Base-by-base conservation (phyloP, 2,329 filamentous ascomycete genomes). In the Epichloe baconii region DNA sequence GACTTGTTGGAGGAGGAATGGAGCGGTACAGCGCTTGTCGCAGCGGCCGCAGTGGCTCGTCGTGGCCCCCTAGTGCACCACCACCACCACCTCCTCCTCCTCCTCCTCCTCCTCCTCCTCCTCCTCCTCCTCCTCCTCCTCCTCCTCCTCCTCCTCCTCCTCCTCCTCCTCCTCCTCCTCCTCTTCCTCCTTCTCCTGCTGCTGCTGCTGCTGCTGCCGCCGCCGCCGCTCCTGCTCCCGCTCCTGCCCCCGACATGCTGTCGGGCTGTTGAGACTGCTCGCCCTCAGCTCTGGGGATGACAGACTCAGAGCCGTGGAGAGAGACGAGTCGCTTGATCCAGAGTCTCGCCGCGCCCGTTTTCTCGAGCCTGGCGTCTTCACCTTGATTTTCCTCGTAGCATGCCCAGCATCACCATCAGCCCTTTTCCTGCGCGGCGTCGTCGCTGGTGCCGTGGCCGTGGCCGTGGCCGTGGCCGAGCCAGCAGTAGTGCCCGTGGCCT, bases 311-410 rank as follows among this genome's bases (percentile, higher is more conserved):
- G 61, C 62, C 17, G 68, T 67, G 17, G 68, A 71, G 26, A 71
- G 64, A n/a, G 69, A 71, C 19, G 69, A 71, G 57, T 70, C 67
- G 61, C 69, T 71, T 7, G 66, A 67, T 34, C 58, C 66, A 36
- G 69, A 71, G 51, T 64, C 64, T 37, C 66, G 61, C 42, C 69
- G 61, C 31, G 55, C 55, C 51, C 64, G 61, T 61, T 59, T 67
- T 23, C 65, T 62, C 50, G 65, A 65, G 35, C 52, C 47, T n/a
- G 68, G 67, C 31, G 68, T 71, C 53, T 64, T 59, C 19, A 63
- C 56, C 31, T 60, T 62, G 51, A 54, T 58, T 37, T 58, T 55
- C 46, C 42, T 36, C 37, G 34, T 44, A 8, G 47, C 15, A 15
- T 21, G 12, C 38, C 38, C 38, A n/a, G 34, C 50, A 43, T 48